A percentile compares a stretch with the other conserved stretches of the same genome.
Conservation (phyloP, 2,329 filamentous ascomycete species). For the Fusarium sp. region DNA sequence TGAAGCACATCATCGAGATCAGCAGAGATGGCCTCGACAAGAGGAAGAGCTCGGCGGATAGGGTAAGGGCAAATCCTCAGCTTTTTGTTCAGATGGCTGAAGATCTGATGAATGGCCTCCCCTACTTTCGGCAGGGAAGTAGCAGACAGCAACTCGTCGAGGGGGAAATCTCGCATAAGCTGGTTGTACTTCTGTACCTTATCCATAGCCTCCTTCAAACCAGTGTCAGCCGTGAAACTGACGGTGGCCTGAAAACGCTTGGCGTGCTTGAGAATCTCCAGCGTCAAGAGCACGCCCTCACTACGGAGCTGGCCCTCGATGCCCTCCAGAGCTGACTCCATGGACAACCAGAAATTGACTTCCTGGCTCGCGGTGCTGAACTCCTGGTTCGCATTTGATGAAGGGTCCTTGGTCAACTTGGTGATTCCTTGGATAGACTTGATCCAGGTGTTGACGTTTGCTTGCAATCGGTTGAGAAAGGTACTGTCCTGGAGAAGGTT, state of each 20-base stretch:
- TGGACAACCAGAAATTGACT: conserved; percentile 98
- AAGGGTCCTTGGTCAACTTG: conserved; percentile 87
- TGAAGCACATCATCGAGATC: conserved; percentile 91
- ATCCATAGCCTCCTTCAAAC: conserved; percentile 93
- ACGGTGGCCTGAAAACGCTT: conserved; percentile 98
- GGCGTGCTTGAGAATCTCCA: conserved; percentile 94
- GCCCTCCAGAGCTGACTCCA: conserved; percentile 91
- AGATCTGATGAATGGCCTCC: conserved; percentile 89
- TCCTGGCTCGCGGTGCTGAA: conserved; percentile 86
- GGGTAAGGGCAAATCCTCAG: conserved; percentile 95
- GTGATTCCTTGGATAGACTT: conserved; percentile 98
- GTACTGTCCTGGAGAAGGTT: conserved; percentile 84
- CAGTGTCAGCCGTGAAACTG: conserved; percentile 95
- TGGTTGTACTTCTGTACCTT: conserved; percentile 99
- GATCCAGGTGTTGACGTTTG: conserved; percentile 97
- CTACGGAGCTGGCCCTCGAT: conserved; percentile 90
- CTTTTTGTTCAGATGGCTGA: conserved; percentile 96
- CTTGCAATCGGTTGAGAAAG: conserved; percentile 92
- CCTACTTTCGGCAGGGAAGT: conserved; percentile 88
- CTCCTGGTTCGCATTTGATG: conserved; percentile 63
- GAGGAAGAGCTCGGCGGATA: conserved; percentile 84
- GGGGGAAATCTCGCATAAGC: conserved; percentile 96
- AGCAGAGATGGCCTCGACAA: conserved; percentile 96
- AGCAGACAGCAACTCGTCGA: conserved; percentile 92
- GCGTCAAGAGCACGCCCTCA: conserved; percentile 86